Base-by-base conservation (phyloP, 768 basidiomycete species). In the Vararia minispora region DNA sequence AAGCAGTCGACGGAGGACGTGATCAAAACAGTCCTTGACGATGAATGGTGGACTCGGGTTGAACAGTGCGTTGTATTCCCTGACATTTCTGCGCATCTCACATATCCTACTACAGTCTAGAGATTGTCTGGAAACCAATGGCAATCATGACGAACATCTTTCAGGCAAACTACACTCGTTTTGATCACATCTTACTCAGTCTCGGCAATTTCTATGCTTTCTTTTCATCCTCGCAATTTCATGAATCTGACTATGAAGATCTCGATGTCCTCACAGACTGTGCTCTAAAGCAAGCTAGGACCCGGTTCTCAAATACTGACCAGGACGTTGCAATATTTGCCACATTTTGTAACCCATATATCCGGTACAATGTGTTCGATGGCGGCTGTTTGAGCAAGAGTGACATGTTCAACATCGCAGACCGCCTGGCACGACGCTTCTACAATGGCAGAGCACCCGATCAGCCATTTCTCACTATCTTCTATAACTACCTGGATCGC, bases 311-410 rank as follows among this genome's bases (percentile, higher is more conserved):
- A 34, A 7, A 52, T 21, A 33, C 52, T 6, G 60, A 65, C 42
- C 61, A 63, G 34, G 59, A 61, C 20, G 34, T 55, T 2, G 58
- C 59, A 37, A 61, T 66, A 32, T 46, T 54, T 0, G 53, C 58
- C 1, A 44, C 60, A 0, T 35, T 66, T 28, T 39, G 64, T 12
- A 64, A 66, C 42, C 63, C 61, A 0, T 56, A 46, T 38, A 43
- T 54, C 18, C 40, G 37, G 6, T 16, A 12, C 9, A 34, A 22
- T 3, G 37, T 44, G n/a, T 49, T 52, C 31, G 20, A 17, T 6
- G 14, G 31, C 10, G 31, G 14, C 14, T n/a, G 14, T 9, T 17
- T 32, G 31, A 32, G 14, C 16, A n/a, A 32, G 3, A 17, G 16
- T 18, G 12, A 12, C 10, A n/a, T 32, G 2, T 13, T 14, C 6